phyloP scores from a whole-genome alignment of 768 basidiomycete genomes.

The Pluteus cervinus region DNA sequence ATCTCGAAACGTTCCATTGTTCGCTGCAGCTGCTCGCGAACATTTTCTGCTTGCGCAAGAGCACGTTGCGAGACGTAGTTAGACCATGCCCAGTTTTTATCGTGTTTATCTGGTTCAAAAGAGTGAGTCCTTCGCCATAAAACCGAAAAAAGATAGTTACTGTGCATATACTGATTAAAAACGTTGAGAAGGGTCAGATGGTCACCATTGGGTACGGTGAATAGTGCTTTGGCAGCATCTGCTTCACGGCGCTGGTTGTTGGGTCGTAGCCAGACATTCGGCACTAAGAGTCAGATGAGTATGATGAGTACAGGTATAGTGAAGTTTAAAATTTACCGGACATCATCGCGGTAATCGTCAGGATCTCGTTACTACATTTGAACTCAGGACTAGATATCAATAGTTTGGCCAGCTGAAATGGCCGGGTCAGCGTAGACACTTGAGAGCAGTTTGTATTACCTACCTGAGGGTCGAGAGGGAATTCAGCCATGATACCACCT shows the following conservation, averaged over 20 bases:
- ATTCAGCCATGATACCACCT: constrained; percentile 93
- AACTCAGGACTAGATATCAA: constrained; percentile 93
- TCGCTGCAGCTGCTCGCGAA: constrained; percentile 81
- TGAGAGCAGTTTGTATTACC: no score
- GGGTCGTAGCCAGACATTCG: constrained; percentile 93
- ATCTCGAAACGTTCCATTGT: constrained; percentile 90
- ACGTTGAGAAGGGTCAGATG: constrained; percentile 94
- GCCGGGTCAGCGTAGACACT: constrained; percentile 4
- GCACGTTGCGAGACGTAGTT: constrained; percentile 84
- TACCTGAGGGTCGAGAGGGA: constrained; percentile 97
- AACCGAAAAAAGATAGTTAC: constrained; percentile 38
- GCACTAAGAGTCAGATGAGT: constrained; percentile 40
- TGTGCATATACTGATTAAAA: constrained; percentile 85
- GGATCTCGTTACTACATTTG: constrained; percentile 91
- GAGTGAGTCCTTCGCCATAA: no score
- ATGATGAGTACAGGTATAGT: not conserved
- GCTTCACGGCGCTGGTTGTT: constrained; percentile 85
- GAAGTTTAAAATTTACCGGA: constrained; percentile 52
- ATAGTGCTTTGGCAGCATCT: constrained; percentile 82
- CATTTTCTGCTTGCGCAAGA: constrained; percentile 77
- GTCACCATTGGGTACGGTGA: constrained; percentile 94
- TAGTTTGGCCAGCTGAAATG: constrained; percentile 76
- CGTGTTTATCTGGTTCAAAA: constrained; percentile 73
- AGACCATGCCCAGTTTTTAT: constrained; percentile 87
- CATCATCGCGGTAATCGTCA: constrained; percentile 95